Base-by-base conservation (phyloP, 73 alveolate species). In the Breviolum minutum region DNA sequence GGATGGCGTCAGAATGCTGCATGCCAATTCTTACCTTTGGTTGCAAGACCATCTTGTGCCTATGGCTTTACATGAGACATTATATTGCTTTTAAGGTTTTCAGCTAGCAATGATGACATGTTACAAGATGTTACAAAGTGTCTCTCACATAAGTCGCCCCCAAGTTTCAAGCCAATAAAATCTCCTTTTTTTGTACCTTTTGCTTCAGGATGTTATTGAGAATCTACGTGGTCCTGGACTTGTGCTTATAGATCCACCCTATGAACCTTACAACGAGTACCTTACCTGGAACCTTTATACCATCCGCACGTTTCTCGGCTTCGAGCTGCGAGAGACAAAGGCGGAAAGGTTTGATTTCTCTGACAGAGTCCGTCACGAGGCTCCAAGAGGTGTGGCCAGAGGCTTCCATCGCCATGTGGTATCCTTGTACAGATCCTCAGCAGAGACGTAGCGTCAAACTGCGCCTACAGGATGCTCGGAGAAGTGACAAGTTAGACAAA, bases 241-340 rank as follows among this genome's bases (percentile, higher is more conserved):
- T 29, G 84, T 90, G 17, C 64, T 90, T 61, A 90, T 90, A 76
- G 97, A 90, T 73, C 97, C 97, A 12, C 97, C 97, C 87, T 90
- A 90, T 48, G 97, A 90, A 63, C 97, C 97, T 0, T 90, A 90
- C 97, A 90, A 90, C 97, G 97, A 90, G 76, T 90, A 71, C 76
- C 68, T 77, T 30, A 77, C 97, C 20, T 90, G 87, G 97, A 90
- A 90, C 24, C 88, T 71, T 20, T 40, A 54, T 60, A 11, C 92
- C 12, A 61, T 83, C 12, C 92, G 14, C 20, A 81, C 19, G 90
- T 77, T 77, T 19, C 30, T 8, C 2, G 17, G 9, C 29, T 48
- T 12, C 70, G 30, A 9, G 24, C 77, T 22, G 24, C 8, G 4
- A 22, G 24, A 68, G 2, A 14, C 1, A 17, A 68, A 68, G 24